These are phyloP conservation scores for Russula brevipes DNA, from an alignment of 768 basidiomycete genomes.

Conservation along the genomic window DNA sequence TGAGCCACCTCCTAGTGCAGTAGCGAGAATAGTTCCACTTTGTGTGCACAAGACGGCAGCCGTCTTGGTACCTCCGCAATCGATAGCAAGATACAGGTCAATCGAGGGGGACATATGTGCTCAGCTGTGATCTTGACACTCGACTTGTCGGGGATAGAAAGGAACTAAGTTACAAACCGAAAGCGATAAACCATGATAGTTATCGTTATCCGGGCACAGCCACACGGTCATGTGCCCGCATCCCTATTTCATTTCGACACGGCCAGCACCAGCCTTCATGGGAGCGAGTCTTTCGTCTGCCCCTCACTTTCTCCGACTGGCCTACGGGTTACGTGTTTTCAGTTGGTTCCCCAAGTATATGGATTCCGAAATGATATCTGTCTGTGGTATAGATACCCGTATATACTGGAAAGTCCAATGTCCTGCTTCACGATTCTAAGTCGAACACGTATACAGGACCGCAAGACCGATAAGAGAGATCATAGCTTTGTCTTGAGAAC, in stretches of 20 bases:
- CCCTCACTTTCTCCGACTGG: too few relatives aligned
- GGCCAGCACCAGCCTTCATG: too few relatives aligned
- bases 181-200: too few relatives aligned
- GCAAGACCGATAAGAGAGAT: neutral
- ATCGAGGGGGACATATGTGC: constrained; percentile 39
- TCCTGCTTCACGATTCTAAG: neutral
- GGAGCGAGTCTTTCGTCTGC: too few relatives aligned
- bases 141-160: neutral
- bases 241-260: too few relatives aligned
- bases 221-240: too few relatives aligned
- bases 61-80: constrained; percentile 89
- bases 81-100: constrained; percentile 66
- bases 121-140: neutral
- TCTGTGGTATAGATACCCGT: too few relatives aligned
- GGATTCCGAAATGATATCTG: too few relatives aligned
- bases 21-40: constrained; percentile 56
- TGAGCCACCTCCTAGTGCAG: constrained; percentile 70
- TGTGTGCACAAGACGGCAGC: constrained; percentile 61
- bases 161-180: neutral
- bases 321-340: too few relatives aligned
- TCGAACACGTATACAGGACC: neutral
- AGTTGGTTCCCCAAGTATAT: too few relatives aligned
- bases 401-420: too few relatives aligned
- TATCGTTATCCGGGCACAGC: too few relatives aligned
- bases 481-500: constrained; percentile 16